Percentiles rank a stretch among this genome's conserved stretches.
These are phyloP conservation scores for Alternaria tenuissima DNA, from an alignment of 2,329 filamentous ascomycete genomes.

Conservation along the genomic window DNA sequence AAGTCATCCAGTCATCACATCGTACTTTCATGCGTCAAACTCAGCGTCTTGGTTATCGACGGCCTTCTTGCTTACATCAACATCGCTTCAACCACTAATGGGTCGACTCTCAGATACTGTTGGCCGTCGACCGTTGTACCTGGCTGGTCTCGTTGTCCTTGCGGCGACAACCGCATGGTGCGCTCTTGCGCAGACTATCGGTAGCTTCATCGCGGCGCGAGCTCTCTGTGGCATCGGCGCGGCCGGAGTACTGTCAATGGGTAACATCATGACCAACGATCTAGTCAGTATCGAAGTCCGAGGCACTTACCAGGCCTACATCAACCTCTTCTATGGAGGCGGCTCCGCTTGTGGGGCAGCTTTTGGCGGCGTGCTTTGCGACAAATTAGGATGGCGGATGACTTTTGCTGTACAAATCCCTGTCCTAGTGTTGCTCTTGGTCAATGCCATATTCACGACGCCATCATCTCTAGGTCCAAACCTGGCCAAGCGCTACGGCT, in stretches of 20 bases:
- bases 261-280: conserved; percentile 74
- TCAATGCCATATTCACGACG: conserved; percentile 55
- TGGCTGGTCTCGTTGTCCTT: conserved; percentile 71
- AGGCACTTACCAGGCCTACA: conserved; percentile 76
- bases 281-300: conserved; percentile 76
- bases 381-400: conserved; percentile 76
- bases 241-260: conserved; percentile 74
- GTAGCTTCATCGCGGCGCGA: conserved; percentile 74
- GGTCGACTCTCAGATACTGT: conserved; percentile 78
- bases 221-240: conserved; percentile 77
- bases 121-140: conserved; percentile 72
- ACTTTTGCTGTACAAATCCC: conserved; percentile 67
- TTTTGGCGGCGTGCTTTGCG: conserved; percentile 73
- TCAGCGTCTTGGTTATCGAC: conserved; percentile 85
- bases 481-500: conserved; percentile 51
- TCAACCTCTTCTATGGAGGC: conserved; percentile 69
- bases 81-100: conserved; percentile 77
- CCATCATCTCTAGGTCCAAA: conserved; percentile 58
- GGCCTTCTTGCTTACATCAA: conserved; percentile 78
- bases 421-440: conserved; percentile 55
- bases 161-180: conserved; percentile 73
- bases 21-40: conserved; percentile 79
- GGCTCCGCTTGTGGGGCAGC: conserved; percentile 67
- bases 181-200: conserved; percentile 70
- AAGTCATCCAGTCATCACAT: conserved; percentile 81